Evolutionary conservation across 306 rosid genomes (phyloP), one percentile per base, ranked within the genome.

Genomic region (Cicer chorassanicum): DNA sequence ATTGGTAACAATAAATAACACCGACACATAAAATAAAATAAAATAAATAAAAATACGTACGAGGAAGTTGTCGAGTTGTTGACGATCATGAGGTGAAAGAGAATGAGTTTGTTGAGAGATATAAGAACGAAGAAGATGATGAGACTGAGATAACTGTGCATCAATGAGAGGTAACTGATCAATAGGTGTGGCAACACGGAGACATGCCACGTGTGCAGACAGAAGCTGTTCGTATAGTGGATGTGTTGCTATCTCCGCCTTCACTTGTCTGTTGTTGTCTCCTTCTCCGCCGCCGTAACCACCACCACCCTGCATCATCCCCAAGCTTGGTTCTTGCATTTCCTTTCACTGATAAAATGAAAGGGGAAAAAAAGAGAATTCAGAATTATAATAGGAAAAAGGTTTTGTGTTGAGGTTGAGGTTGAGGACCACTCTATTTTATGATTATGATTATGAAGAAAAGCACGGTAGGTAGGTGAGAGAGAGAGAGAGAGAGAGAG

Each of bases 181-280:
- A 74, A 94, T 90, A 3, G 99, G 99, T 9, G 99, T 95, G 13
- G 99, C 99, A 1, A 95, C 99, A 0, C 98, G 88, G 5, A 95
- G 93, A 38, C 99, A 95, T 1, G 93, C 79, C 54, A 95, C 96
- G 60, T 95, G 99, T 0, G 99, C 98, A 0, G 96, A 69, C 0
- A 95, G 86, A 13, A 95, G 90, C 82, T 92, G 99, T 56, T 92
- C 99, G 13, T 82, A 95, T 0, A 95, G 79, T 1, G 99, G 99
- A 69, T 92, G 99, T 1, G 88, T 85, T 5, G 88, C 97, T 56
- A 95, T 95, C 90, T 95, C 99, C 9, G 94, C 92, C 86, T 92
- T 95, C 16, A 86, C 82, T 2, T 86, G 93, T 4, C 86, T 81
- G 65, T 74, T 72, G 15, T 41, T 41, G 8, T 41, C 42, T 0